phyloP scores from a whole-genome alignment of 2,329 filamentous ascomycete genomes.

The Colletotrichum siamense region DNA sequence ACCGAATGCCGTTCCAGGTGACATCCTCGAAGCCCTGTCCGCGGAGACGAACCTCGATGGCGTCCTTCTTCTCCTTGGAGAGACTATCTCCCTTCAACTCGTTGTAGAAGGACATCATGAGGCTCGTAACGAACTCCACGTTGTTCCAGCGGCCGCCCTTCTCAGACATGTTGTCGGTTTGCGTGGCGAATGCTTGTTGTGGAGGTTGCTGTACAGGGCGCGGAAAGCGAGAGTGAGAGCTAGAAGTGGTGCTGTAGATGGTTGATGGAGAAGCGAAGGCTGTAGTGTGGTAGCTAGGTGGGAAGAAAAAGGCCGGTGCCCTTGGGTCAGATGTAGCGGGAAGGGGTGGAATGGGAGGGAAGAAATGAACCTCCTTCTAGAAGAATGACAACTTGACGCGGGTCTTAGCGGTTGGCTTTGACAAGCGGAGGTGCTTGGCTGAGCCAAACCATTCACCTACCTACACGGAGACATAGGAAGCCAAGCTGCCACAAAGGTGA shows the following conservation, averaged over 20 bases:
- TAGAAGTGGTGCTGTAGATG: not conserved
- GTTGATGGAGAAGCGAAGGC: not conserved
- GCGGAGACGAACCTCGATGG: not conserved
- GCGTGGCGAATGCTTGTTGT: not conserved
- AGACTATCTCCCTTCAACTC: not conserved
- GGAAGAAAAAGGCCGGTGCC: not conserved
- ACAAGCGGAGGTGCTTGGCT: not conserved
- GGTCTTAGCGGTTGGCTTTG: not conserved
- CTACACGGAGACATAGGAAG: not conserved
- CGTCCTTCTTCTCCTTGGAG: conserved; percentile 1
- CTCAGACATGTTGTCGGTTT: not conserved
- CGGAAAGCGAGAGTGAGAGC: not conserved
- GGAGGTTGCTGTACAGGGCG: not conserved
- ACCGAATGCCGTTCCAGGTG: conserved; percentile 3
- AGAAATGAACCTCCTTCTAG: not conserved
- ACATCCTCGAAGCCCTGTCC: not conserved
- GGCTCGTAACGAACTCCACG: not conserved
- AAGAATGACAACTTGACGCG: not conserved
- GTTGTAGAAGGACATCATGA: not conserved
- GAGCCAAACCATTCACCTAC: not conserved
- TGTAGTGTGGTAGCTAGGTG: not conserved
- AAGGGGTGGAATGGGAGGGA: not conserved
- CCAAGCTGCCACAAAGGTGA: not conserved
- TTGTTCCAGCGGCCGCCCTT: not conserved
- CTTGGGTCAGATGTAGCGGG: not conserved